phyloP scores from a whole-genome alignment of 371 early-diverging fungal species.

The Mucor velutinosus region DNA sequence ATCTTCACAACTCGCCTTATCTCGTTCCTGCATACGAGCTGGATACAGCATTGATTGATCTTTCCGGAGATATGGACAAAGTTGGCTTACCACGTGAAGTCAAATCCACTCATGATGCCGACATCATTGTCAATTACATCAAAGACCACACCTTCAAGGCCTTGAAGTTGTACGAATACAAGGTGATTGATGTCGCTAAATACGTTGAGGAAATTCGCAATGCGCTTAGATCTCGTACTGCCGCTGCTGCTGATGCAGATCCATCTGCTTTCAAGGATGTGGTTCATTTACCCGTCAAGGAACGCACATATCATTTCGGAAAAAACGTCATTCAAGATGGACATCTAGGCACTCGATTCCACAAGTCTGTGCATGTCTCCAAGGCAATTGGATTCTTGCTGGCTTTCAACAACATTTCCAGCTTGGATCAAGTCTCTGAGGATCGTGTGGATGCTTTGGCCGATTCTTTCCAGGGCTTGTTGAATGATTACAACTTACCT shows the following conservation, averaged over 20 bases:
- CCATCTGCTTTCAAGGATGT: conserved; percentile 33
- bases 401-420: conserved; percentile 26
- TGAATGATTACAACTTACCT: conserved; percentile 85
- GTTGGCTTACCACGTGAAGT: conserved; percentile 56
- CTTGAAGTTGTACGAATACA: conserved; percentile 89
- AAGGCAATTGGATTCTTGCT: conserved; percentile 53
- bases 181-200: conserved; percentile 67
- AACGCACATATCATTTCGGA: conserved; percentile 39
- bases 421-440: conserved; percentile 18
- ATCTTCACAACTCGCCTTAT: conserved; percentile 93
- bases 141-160: conserved; percentile 60
- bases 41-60: conserved; percentile 79
- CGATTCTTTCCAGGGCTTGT: conserved; percentile 45
- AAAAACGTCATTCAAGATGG: conserved; percentile 37
- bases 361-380: conserved; percentile 46
- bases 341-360: conserved; percentile 52
- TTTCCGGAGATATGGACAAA: conserved; percentile 64
- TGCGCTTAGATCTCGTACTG: conserved; percentile 26
- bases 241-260: conserved; percentile 5
- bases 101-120: conserved; percentile 66
- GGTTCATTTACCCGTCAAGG: conserved; percentile 38
- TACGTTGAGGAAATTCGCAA: conserved; percentile 45
- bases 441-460: conserved; percentile 30
- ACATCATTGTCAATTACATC: conserved; percentile 64
- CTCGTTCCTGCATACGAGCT: conserved; percentile 91